phyloP scores from a whole-genome alignment of 2,329 filamentous ascomycete species.

The Fusarium cicatricum region DNA sequence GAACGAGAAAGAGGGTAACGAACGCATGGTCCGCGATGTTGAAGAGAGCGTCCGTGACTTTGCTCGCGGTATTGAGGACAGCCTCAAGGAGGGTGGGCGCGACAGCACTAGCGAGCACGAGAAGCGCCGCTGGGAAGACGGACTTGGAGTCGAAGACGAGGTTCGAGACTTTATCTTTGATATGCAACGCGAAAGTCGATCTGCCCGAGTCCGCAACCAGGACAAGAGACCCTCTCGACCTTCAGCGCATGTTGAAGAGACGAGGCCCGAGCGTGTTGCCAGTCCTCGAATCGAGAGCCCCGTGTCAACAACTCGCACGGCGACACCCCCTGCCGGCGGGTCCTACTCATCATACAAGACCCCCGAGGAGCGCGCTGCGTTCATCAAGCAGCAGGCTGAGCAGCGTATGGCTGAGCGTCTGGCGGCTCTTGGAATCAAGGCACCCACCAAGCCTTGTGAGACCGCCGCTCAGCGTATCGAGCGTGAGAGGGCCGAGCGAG shows the following conservation, averaged over 20 bases:
- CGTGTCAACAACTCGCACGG: conserved; percentile 61
- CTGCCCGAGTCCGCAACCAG: conserved; percentile 71
- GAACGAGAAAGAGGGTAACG: conserved; percentile 90
- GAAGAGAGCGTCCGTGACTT: conserved; percentile 96
- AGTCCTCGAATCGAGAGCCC: conserved; percentile 63
- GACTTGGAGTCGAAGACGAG: conserved; percentile 93
- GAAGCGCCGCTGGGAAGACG: conserved; percentile 93
- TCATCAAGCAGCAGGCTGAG: conserved; percentile 96
- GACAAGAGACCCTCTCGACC: conserved; percentile 60
- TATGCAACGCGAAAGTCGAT: conserved; percentile 84
- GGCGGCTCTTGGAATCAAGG: conserved; percentile 90
- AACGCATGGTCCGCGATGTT: conserved; percentile 95
- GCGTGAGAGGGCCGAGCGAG: conserved; percentile 85
- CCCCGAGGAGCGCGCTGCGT: conserved; percentile 91
- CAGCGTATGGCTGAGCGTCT: conserved; percentile 96
- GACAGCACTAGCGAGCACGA: conserved; percentile 87
- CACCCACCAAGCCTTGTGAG: conserved; percentile 81
- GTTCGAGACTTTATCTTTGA: conserved; percentile 99
- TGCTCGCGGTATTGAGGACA: conserved; percentile 83
- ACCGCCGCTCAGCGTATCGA: conserved; percentile 84
- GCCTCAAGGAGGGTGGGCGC: conserved; percentile 80
- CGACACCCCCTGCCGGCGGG: conserved; percentile 60
- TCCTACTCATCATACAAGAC: conserved; percentile 88
- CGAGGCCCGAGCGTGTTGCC: conserved; percentile 49
- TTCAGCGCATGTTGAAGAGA: conserved; percentile 52